Evolutionary conservation across 1,284 basidiomycete species (phyloP).

Genomic region (Ustilago bromivora): DNA sequence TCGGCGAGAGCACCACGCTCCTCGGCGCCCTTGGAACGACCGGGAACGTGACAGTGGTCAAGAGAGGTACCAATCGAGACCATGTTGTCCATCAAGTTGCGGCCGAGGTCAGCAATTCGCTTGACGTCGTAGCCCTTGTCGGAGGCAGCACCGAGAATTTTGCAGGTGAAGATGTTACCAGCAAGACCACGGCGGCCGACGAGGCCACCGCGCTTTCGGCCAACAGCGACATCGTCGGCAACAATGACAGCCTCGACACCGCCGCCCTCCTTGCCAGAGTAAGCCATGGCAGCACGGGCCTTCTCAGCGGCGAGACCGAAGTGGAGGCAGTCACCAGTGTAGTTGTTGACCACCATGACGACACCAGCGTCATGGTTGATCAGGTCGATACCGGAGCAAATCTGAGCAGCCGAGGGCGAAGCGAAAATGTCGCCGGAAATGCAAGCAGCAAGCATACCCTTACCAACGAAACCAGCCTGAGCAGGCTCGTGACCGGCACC

Average conservation of each 20-base stretch:
- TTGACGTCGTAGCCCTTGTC: slow-evolving; percentile 61
- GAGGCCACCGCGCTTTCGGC: slow-evolving; percentile 71
- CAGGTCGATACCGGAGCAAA: slow-evolving; percentile 71
- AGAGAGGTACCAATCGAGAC: slow-evolving; percentile 74
- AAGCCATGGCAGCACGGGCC: slow-evolving; percentile 63
- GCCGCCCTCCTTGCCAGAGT: slow-evolving; percentile 65
- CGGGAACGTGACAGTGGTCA: slow-evolving; percentile 76
- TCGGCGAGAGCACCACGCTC: slow-evolving; percentile 65
- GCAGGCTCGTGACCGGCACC: slow-evolving; percentile 72
- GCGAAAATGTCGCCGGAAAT: slow-evolving; percentile 74
- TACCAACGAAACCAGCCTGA: slow-evolving; percentile 70
- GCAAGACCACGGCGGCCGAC: slow-evolving; percentile 72
- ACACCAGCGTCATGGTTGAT: slow-evolving; percentile 71
- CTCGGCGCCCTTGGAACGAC: slow-evolving; percentile 69
- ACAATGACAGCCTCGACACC: slow-evolving; percentile 72
- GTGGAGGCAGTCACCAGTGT: slow-evolving; percentile 72
- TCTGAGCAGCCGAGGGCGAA: slow-evolving; percentile 72
- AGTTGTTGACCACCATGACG: slow-evolving; percentile 71
- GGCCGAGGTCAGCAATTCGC: slow-evolving; percentile 71
- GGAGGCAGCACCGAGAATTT: slow-evolving; percentile 67
- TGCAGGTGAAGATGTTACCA: slow-evolving; percentile 70
- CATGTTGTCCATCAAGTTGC: slow-evolving; percentile 74
- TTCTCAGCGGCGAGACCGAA: slow-evolving; percentile 71
- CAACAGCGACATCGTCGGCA: slow-evolving; percentile 72
- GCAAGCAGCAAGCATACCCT: slow-evolving; percentile 71